phyloP scores from a whole-genome alignment of 2,329 filamentous ascomycete genomes.

The Colletotrichum sp. region DNA sequence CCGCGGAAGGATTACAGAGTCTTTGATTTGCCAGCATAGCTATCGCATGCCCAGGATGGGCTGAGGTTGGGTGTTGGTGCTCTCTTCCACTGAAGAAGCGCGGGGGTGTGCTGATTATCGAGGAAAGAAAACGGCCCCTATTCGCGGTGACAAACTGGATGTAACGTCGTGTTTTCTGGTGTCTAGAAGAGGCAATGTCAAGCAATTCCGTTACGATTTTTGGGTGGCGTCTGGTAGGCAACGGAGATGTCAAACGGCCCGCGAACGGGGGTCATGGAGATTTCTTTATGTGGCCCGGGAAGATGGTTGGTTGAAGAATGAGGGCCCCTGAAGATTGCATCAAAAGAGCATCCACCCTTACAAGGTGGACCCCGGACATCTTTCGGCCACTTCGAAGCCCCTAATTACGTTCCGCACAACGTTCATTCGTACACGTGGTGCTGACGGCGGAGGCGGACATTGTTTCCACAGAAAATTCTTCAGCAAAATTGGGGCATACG shows the following conservation, averaged over 20 bases:
- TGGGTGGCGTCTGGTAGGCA: neutral
- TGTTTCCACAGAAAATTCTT: neutral
- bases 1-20: neutral
- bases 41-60: neutral
- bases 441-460: neutral
- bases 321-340: neutral
- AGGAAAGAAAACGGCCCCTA: neutral
- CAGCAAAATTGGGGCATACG: neutral
- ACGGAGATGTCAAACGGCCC: constrained; percentile 14
- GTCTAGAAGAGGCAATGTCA: neutral
- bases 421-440: constrained; percentile 8
- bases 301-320: constrained; percentile 3
- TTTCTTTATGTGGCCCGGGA: neutral
- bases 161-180: neutral
- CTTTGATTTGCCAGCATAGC: neutral
- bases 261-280: neutral
- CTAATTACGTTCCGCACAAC: constrained; percentile 5
- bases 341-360: neutral
- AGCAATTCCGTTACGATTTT: neutral
- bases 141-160: neutral
- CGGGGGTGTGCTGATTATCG: neutral
- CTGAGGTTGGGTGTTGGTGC: neutral
- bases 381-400: neutral
- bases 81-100: neutral
- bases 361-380: neutral